Evolutionary conservation across 257 asterid genomes (phyloP).

Genomic region (Penstemon barbatus): DNA sequence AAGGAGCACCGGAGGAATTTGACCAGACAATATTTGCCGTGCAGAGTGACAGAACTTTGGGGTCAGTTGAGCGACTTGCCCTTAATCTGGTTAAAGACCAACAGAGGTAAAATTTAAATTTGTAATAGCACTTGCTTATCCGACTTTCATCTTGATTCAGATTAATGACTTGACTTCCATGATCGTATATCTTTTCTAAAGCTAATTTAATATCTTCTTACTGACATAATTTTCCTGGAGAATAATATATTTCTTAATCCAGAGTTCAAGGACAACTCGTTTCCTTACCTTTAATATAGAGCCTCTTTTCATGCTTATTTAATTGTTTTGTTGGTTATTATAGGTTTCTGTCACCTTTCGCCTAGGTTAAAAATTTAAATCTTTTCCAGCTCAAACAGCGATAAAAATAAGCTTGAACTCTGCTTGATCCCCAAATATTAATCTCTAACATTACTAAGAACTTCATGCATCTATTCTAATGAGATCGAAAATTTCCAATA

Average conservation of each 20-base stretch:
- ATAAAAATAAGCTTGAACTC: too few relatives aligned
- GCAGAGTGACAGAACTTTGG: conserved; percentile 56
- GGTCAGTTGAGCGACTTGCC: conserved; percentile 60
- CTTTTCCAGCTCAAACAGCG: too few relatives aligned
- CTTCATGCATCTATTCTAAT: too few relatives aligned
- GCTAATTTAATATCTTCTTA: neutral
- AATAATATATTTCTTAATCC: neutral
- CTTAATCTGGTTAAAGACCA: conserved; percentile 79
- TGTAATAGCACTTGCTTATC: neutral
- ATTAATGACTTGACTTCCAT: neutral
- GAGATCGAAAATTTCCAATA: too few relatives aligned
- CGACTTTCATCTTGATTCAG: neutral
- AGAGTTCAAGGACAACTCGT: neutral
- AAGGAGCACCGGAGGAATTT: conserved; percentile 90
- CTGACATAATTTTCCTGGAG: neutral
- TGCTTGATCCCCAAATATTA: neutral
- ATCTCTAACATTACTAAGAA: too few relatives aligned
- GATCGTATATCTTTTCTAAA: neutral
- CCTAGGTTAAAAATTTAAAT: too few relatives aligned
- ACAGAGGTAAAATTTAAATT: conserved; percentile 59
- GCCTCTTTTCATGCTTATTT: too few relatives aligned
- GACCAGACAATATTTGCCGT: conserved; percentile 89
- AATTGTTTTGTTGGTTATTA: too few relatives aligned
- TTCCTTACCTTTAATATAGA: neutral
- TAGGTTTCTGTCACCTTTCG: too few relatives aligned